Conservation (phyloP, 2,329 filamentous ascomycete genomes). For the Mollisia scopiformis region DNA sequence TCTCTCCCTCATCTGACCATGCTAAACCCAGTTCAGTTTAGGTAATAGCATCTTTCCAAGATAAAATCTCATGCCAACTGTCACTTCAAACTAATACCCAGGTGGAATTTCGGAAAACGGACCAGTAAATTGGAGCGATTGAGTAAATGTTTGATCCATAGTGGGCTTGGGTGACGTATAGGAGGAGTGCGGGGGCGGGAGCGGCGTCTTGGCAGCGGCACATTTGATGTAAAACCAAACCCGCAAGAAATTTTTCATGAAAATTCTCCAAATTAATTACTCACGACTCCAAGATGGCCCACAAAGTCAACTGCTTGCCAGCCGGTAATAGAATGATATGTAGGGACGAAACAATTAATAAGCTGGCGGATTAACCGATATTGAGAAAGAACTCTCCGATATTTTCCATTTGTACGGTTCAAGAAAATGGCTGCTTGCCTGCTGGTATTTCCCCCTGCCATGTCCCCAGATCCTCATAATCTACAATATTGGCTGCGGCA, state of each 20-base stretch:
- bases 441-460: neutral
- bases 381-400: neutral
- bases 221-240: neutral
- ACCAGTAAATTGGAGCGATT: neutral
- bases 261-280: neutral
- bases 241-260: neutral
- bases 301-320: neutral
- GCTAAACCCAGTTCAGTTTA: too few relatives aligned
- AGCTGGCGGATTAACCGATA: neutral
- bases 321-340: neutral
- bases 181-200: neutral
- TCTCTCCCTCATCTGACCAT: too few relatives aligned
- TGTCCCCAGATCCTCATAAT: neutral
- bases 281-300: neutral
- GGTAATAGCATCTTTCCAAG: too few relatives aligned
- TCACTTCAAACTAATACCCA: neutral
- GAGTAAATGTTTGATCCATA: slow-evolving; percentile 2
- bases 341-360: neutral
- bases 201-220: neutral
- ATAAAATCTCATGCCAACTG: neutral
- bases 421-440: neutral
- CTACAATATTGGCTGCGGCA: neutral
- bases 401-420: neutral
- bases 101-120: too few relatives aligned
- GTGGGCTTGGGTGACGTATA: neutral